These are phyloP conservation scores for Cladophialophora yegresii DNA, from an alignment of 2,329 filamentous ascomycete genomes.

Conservation along the genomic window DNA sequence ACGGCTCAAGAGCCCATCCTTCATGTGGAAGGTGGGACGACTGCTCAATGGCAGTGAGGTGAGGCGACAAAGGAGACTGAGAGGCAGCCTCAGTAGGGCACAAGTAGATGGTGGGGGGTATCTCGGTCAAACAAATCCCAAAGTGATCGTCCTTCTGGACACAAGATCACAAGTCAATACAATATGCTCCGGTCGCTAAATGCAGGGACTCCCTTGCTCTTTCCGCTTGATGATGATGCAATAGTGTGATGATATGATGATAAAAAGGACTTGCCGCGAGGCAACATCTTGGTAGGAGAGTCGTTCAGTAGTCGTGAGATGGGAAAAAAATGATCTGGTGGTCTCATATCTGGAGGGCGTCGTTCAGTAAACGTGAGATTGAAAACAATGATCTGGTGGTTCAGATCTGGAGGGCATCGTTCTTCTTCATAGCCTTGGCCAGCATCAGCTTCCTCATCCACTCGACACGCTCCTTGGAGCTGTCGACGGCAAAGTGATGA, in stretches of 20 bases:
- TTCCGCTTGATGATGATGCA: conserved; percentile 11
- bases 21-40: conserved; percentile 13
- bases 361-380: conserved; percentile 16
- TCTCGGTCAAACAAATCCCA: conserved; percentile 15
- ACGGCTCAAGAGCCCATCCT: conserved; percentile 21
- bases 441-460: conserved; percentile 64
- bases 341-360: conserved; percentile 25
- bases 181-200: conserved; percentile 21
- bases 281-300: conserved; percentile 30
- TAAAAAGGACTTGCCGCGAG: conserved; percentile 29
- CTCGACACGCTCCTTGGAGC: conserved; percentile 86
- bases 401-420: conserved; percentile 26
- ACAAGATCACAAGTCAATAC: not conserved
- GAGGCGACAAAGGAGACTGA: conserved; percentile 5
- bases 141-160: not conserved
- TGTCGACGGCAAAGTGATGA: conserved; percentile 90
- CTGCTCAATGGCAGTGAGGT: conserved; percentile 15
- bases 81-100: not conserved
- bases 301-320: conserved; percentile 19
- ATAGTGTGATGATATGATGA: not conserved
- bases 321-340: not conserved
- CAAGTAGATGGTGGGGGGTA: conserved; percentile 12
- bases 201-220: conserved; percentile 1
- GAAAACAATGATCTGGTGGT: conserved; percentile 1
- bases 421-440: conserved; percentile 43